Base-by-base conservation (phyloP, 1,139 yeast species). In the Arxiozyma heterogenica region DNA sequence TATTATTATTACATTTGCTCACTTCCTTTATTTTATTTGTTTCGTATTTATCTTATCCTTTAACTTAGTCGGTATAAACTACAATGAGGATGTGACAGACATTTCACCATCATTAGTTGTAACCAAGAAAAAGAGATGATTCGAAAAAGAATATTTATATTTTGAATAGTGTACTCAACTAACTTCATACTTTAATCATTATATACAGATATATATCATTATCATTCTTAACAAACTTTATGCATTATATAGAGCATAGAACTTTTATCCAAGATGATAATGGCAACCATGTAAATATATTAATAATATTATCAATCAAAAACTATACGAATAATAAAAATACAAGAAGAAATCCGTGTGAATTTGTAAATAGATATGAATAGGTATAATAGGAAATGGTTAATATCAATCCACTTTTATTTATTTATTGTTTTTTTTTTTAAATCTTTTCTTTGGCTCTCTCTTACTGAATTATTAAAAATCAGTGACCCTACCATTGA, bases 401-500 rank as follows among this genome's bases (percentile, higher is more conserved):
- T 34, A 34, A 12, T 34, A 15, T 12, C 3, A n/a, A 34, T 34
- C n/a, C 39, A 4, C 6, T 34, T 15, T 34, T 34, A 34, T 23
- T 23, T 23, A 23, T 6, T 23, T 23, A 12, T 30, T 18, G 22
- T 8, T 41, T 3, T 27, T 21, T 17, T 20, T 41, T 7, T n/a
- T n/a, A n/a, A n/a, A n/a, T n/a, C 11, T 7, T 27, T 11, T 5
- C 30, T 27, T 27, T 23, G 27, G 6, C 30, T 38, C 17, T 18
- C 42, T 39, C 27, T 4, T n/a, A 12, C 39, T 27, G 30, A 34
- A 4, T 39, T 12, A 34, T 65, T 72, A 93, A 66, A 93, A 94
- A 69, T 94, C 99, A 1, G 98, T 91, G 38, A 89, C 96, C 66
- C 98, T 80, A 0, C 98, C 98, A 67, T 93, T 91, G 68, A 84